Percentiles rank a stretch among this genome's conserved stretches.
Evolutionary conservation across 805 yeast genomes (phyloP).

Genomic region (Saccharomycopsis fibuligera): DNA sequence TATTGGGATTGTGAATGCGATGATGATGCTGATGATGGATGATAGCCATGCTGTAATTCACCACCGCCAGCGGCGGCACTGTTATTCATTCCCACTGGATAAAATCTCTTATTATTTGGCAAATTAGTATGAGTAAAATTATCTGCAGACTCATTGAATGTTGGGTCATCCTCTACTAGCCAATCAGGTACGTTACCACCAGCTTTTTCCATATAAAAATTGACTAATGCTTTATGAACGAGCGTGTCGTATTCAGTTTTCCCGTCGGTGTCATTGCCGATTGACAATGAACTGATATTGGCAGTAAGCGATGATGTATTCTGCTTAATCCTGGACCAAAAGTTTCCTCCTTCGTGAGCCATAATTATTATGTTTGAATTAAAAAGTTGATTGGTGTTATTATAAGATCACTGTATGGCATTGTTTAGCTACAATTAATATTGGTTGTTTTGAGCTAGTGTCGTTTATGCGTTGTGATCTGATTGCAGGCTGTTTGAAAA

Average conservation of each 20-base stretch:
- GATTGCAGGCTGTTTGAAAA: too few relatives aligned
- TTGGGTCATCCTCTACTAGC: conserved; percentile 20
- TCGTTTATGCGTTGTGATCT: too few relatives aligned
- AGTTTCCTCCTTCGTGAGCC: conserved; percentile 6
- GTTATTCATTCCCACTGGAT: conserved; percentile 20
- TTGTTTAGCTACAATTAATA: too few relatives aligned
- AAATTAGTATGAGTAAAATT: conserved; percentile 4
- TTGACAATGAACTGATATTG: conserved; percentile 9
- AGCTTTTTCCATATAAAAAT: conserved; percentile 12
- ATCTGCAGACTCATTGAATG: conserved; percentile 4
- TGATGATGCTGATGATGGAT: background rate
- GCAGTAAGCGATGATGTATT: conserved; percentile 13
- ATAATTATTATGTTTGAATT: too few relatives aligned
- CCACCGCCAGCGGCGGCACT: conserved; percentile 1
- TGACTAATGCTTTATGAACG: conserved; percentile 19
- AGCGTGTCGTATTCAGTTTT: conserved; percentile 17
- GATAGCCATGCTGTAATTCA: conserved; percentile 8
- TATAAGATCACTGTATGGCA: too few relatives aligned
- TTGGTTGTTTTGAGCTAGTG: too few relatives aligned
- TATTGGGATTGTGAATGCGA: conserved; percentile 1
- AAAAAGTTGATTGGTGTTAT: too few relatives aligned
- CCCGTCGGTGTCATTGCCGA: conserved; percentile 20
- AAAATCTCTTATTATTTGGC: conserved; percentile 6
- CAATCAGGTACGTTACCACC: conserved; percentile 18
- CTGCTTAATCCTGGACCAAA: conserved; percentile 19